Evolutionary conservation across 2,329 filamentous ascomycete species (phyloP), one percentile per base, ranked within the genome.

Genomic region (Scytalidium sp.): DNA sequence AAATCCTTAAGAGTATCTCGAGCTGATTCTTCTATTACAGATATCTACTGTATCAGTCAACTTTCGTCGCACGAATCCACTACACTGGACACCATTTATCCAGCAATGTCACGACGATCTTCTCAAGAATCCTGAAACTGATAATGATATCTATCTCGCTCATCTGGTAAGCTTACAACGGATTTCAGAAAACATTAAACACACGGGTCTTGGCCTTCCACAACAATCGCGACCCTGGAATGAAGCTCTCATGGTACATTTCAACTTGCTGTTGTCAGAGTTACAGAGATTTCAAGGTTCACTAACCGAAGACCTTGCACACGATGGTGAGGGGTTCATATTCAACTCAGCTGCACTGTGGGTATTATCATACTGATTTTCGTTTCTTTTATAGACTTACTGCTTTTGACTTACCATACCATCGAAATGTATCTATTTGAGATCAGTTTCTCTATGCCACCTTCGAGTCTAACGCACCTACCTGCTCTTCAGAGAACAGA

Each of bases 91-190:
- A 2, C 45, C 49, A 36, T 47, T 39, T 19, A 32, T 51, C 15
- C 49, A 51, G 13, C 49, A 51, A 43, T 51, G 49, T 41, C 27
- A 51, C 36, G 49, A 51, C 19, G 49, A 51, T 9, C 40, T 51
- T 32, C 41, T 41, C 6, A 45, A 19, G 10, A 3, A 29, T 41
- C 49, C 49, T 17, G 45, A 51, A 21, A 47, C 22, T 41, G 41
- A 47, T 3, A 45, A 44, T 17, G 49, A 51, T 21, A 41, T 41
- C 3, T 47, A 51, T 44, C 49, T 51, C 19, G 41, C 49, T 44
- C 41, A 47, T 25, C 39, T 51, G 20, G 21, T 29, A 21, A 41
- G 15, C 3, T 39, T 51, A 13, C 49, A 51, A 19, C 49, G 49
- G 19, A 51, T 51, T 5, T 47, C 49, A 3, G 45, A 47, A 32